phyloP scores from a whole-genome alignment of 176 grass and related monocot species.

The Zizania latifolia region DNA sequence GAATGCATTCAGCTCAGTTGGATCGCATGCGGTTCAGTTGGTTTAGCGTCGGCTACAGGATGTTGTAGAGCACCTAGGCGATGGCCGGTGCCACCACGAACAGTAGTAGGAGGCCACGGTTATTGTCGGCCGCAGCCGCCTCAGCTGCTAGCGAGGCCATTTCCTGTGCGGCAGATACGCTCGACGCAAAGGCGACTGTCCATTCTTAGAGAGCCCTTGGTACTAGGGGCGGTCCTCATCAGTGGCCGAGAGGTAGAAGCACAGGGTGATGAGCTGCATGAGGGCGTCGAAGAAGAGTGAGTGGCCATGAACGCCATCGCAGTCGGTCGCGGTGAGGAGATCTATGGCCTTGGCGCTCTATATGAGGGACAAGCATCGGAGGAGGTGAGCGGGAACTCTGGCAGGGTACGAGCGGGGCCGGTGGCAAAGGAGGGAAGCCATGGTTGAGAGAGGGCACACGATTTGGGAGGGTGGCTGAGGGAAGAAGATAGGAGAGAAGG shows the following conservation, averaged over 20 bases:
- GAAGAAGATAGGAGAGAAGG: too few relatives aligned
- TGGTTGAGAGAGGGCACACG: too few relatives aligned
- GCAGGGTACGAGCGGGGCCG: too few relatives aligned
- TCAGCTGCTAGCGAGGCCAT: conserved; percentile 30
- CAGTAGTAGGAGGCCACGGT: conserved; percentile 60
- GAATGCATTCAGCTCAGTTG: too few relatives aligned
- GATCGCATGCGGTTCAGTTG: too few relatives aligned
- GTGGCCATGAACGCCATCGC: conserved; percentile 31
- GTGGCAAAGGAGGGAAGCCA: too few relatives aligned
- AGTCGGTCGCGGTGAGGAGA: conserved; percentile 18
- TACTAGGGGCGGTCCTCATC: conserved; percentile 74
- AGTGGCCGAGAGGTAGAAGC: conserved; percentile 54
- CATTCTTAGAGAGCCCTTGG: conserved; percentile 72
- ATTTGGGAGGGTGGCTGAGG: too few relatives aligned
- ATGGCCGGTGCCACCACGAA: conserved; percentile 57
- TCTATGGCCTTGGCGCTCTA: conserved; percentile 30
- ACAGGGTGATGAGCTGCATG: conserved; percentile 70
- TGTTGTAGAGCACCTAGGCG: conserved; percentile 81
- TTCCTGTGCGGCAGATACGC: conserved; percentile 42
- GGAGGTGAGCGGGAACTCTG: too few relatives aligned
- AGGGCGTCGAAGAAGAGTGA: conserved; percentile 76
- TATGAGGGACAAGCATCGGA: too few relatives aligned
- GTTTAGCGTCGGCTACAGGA: conserved; percentile 78
- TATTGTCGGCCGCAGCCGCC: conserved; percentile 13
- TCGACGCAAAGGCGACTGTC: conserved; percentile 38